A percentile compares a stretch with the other conserved stretches of the same genome.
These are phyloP conservation scores for Yarrowia galli DNA, from an alignment of 1,139 yeast species.

Conservation along the genomic window DNA sequence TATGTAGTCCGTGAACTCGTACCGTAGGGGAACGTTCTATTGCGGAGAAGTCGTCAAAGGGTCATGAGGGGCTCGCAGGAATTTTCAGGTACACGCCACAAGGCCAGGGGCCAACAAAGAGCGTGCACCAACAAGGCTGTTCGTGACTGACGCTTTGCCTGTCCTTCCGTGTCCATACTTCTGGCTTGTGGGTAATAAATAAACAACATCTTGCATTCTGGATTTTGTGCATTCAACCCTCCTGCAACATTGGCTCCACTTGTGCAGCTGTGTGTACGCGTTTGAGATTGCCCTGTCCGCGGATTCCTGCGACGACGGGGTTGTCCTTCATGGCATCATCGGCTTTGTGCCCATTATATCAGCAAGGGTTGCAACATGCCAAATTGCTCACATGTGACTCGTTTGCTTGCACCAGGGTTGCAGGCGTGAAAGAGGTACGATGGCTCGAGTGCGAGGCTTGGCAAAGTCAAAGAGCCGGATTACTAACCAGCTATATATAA, in stretches of 20 bases:
- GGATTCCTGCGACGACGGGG: too few species aligned
- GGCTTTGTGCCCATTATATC: not conserved
- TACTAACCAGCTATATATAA: conserved; percentile 2
- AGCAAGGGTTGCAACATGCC: not conserved
- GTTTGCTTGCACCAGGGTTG: conserved; percentile 1
- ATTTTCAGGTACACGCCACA: conserved; percentile 20
- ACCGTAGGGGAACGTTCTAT: too few species aligned
- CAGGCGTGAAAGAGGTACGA: conserved; percentile 11
- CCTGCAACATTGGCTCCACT: conserved; percentile 30
- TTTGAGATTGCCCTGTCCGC: not conserved
- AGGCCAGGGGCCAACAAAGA: conserved; percentile 21
- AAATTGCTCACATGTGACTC: not conserved
- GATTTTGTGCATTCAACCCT: conserved; percentile 1
- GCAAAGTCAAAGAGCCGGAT: conserved; percentile 13
- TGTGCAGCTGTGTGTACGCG: conserved; percentile 9
- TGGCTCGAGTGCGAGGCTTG: conserved; percentile 26
- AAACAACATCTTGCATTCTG: conserved; percentile 9
- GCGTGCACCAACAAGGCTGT: not conserved
- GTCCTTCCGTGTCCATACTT: not conserved
- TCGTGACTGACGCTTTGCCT: not conserved
- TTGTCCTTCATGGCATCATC: too few species aligned
- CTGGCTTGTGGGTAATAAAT: conserved; percentile 15
- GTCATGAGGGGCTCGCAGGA: not conserved
- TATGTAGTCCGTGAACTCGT: too few species aligned
- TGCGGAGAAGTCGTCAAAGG: not conserved